Base-by-base conservation (phyloP, 306 rosid genomes). In the Sechiopsis laciniata region DNA sequence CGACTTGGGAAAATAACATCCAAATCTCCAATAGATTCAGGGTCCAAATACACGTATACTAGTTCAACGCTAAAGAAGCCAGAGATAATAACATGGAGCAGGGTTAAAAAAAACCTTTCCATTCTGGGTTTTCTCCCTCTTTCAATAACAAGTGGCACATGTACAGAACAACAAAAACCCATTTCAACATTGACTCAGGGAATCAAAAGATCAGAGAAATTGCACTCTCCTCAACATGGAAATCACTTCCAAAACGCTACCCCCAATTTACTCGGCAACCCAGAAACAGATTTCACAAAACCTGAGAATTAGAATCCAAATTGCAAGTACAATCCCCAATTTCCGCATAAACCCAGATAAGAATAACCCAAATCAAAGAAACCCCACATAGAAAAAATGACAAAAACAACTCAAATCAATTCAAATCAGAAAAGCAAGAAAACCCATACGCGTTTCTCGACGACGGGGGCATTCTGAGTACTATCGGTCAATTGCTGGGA, bases 401-500 rank as follows among this genome's bases (percentile, higher is more conserved):
- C 3, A 20, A 40, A 65, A 64, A 64, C 52, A 35, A 15, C 37
- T 32, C 4, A 2, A 32, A 32, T 32, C 37, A 3, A 32, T 32
- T 32, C 4, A 32, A 32, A 32, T 32, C 37, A 4, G 4, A 32
- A 32, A 32, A 32, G 37, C 37, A 32, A 14, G 19, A 5, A 42
- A 63, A 19, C 3, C 5, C 54, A 17, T 79, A 87, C 91, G 78
- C 80, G 84, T 58, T 76, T 83, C 78, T 85, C 89, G 15, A 71
- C 6, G 63, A 74, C 76, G 55, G 70, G 77, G 4, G 78, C 80
- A 62, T 57, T 62, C 58, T 82, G 80, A 7, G 81, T 24, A 13
- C 79, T 83, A 81, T 87, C 84, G 32, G 80, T 81, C 59, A 76
- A 64, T 67, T 81, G 88, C 76, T 78, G 85, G 50, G 90, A 53